These are phyloP conservation scores for Xerocomellus amylosporus DNA, from an alignment of 768 basidiomycete species.

Conservation along the genomic window DNA sequence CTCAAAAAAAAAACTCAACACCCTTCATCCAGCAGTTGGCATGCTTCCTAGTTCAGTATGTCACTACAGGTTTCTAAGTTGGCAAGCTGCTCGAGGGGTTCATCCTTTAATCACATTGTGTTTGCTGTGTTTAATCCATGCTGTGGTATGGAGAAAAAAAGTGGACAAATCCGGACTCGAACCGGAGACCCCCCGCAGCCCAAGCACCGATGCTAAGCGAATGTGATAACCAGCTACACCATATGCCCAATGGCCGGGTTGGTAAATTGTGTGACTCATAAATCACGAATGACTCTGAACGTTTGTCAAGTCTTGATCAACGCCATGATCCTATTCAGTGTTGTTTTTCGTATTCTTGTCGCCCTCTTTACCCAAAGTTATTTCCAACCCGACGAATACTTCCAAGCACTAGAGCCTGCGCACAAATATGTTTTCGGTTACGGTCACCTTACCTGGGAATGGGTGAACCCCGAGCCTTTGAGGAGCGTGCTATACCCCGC, in stretches of 20 bases:
- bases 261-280: not conserved
- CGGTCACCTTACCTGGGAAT: constrained; percentile 95
- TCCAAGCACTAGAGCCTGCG: constrained; percentile 91
- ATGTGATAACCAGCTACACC: constrained; percentile 43
- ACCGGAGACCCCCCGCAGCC: constrained; percentile 39
- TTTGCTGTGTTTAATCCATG: not conserved
- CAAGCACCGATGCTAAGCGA: constrained; percentile 34
- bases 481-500: constrained; percentile 81
- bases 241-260: constrained; percentile 26
- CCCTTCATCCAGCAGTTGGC: not conserved
- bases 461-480: constrained; percentile 67
- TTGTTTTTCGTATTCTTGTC: constrained; percentile 53
- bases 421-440: constrained; percentile 88
- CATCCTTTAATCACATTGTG: not conserved
- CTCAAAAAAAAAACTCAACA: not conserved
- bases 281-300: not conserved
- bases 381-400: constrained; percentile 98
- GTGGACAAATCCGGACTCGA: constrained; percentile 41
- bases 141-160: too few species aligned
- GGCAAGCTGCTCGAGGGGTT: not conserved
- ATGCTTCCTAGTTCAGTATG: not conserved
- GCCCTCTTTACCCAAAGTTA: constrained; percentile 76
- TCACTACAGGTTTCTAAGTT: not conserved
- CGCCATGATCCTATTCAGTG: constrained; percentile 34
- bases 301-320: too few species aligned